Evolutionary conservation across 2,329 filamentous ascomycete species (phyloP).

Genomic region (Monosporascus sp.): DNA sequence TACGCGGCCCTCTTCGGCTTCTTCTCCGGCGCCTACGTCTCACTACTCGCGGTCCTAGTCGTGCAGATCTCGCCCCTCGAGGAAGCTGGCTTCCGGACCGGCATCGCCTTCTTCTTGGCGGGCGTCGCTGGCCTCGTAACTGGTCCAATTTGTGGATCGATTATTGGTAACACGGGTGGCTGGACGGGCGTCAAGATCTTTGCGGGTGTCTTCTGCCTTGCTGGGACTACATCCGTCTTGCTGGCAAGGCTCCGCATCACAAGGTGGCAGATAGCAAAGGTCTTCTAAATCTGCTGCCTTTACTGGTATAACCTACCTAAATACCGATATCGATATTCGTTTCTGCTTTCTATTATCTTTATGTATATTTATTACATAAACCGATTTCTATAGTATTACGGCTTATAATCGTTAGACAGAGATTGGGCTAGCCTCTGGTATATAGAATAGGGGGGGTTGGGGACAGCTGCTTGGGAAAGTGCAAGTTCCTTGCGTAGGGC

Average conservation of each 20-base stretch:
- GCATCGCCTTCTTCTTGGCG: conserved; percentile 44
- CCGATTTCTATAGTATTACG: too few species aligned
- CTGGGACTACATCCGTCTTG: conserved; percentile 1
- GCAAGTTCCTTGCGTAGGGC: too few species aligned
- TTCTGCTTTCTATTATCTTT: neutral
- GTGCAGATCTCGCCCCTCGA: conserved; percentile 45
- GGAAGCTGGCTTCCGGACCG: conserved; percentile 48
- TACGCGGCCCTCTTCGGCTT: conserved; percentile 20
- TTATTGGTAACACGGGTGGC: conserved; percentile 1
- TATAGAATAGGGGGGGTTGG: too few species aligned
- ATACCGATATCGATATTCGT: neutral
- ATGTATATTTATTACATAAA: too few species aligned
- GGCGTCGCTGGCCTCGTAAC: conserved; percentile 47
- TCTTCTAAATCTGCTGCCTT: neutral
- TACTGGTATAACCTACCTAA: neutral
- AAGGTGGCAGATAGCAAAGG: conserved; percentile 1
- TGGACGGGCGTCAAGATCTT: conserved; percentile 6
- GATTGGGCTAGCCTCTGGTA: too few species aligned
- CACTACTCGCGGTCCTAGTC: conserved; percentile 14
- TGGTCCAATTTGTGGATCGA: conserved; percentile 42
- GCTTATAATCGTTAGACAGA: too few species aligned
- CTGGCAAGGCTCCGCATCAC: neutral
- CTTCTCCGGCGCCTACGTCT: conserved; percentile 19
- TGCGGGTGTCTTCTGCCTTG: conserved; percentile 3
- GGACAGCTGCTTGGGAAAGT: too few species aligned